Evolutionary conservation across 371 early-diverging fungal species (phyloP).

Genomic region (Actinomortierella wolfii): DNA sequence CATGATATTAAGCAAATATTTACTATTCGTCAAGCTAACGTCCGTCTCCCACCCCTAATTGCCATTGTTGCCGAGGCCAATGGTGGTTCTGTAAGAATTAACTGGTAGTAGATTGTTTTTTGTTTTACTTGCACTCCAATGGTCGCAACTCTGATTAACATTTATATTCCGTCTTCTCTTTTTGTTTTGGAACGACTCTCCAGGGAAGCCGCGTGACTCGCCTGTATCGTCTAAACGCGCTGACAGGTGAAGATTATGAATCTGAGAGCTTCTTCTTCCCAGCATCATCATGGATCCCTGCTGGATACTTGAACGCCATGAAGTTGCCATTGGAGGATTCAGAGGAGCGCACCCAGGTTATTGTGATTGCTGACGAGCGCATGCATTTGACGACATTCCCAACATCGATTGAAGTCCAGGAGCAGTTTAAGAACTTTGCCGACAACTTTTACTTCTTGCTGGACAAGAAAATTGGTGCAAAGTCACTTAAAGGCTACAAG

Average conservation of each 20-base stretch:
- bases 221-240: conserved; percentile 69
- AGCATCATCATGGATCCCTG: conserved; percentile 53
- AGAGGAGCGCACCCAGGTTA: conserved; percentile 64
- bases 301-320: conserved; percentile 57
- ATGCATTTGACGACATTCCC: conserved; percentile 68
- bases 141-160: not conserved
- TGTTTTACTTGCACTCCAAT: not conserved
- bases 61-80: conserved; percentile 60
- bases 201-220: conserved; percentile 39
- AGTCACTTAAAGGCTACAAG: conserved; percentile 54
- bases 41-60: conserved; percentile 78
- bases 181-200: conserved; percentile 8
- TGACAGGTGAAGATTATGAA: conserved; percentile 70
- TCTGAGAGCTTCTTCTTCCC: conserved; percentile 54
- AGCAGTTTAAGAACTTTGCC: conserved; percentile 53
- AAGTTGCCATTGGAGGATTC: conserved; percentile 72
- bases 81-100: conserved; percentile 42
- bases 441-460: conserved; percentile 64
- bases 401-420: conserved; percentile 53
- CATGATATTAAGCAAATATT: conserved; percentile 58
- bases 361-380: conserved; percentile 66
- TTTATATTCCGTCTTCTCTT: not conserved
- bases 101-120: not conserved
- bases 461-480: conserved; percentile 46
- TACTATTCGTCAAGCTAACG: conserved; percentile 66